Conservation (phyloP, 129 eudicot genomes). For the Saposhnikovia divaricata region DNA sequence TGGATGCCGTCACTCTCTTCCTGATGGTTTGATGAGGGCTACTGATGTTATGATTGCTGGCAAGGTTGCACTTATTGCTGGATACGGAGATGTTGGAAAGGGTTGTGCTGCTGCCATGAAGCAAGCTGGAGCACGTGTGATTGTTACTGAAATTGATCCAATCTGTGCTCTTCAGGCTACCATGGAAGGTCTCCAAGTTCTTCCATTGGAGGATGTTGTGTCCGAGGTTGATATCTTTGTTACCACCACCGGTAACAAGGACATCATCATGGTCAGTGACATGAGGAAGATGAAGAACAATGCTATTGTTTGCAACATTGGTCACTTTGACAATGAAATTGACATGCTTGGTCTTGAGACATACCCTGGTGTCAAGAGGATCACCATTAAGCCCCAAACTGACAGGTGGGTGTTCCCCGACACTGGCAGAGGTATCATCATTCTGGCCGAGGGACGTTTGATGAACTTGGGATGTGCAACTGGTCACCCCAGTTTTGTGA, state of each 20-base stretch:
- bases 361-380: slow-evolving; percentile 24
- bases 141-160: slow-evolving; percentile 48
- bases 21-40: slow-evolving; percentile 52
- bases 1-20: slow-evolving; percentile 46
- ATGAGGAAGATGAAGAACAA: slow-evolving; percentile 32
- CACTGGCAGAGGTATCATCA: slow-evolving; percentile 18
- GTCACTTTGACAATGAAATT: slow-evolving; percentile 30
- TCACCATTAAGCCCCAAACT: slow-evolving; percentile 22
- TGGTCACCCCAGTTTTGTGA: slow-evolving; percentile 28
- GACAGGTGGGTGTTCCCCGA: slow-evolving; percentile 30
- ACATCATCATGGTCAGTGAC: slow-evolving; percentile 19
- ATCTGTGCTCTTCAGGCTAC: slow-evolving; percentile 38
- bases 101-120: slow-evolving; percentile 25
- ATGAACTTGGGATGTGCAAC: slow-evolving; percentile 30
- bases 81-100: slow-evolving; percentile 25
- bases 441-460: slow-evolving; percentile 25
- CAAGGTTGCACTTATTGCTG: slow-evolving; percentile 18
- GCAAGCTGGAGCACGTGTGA: slow-evolving; percentile 46
- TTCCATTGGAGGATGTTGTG: slow-evolving; percentile 18
- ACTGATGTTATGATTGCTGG: slow-evolving; percentile 46
- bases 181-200: slow-evolving; percentile 27
- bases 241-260: slow-evolving; percentile 24
- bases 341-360: slow-evolving; percentile 23
- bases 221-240: slow-evolving; percentile 28
- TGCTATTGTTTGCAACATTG: slow-evolving; percentile 23